phyloP scores from a whole-genome alignment of 75 land plant genomes.

The Isoetes taiwanensis region DNA sequence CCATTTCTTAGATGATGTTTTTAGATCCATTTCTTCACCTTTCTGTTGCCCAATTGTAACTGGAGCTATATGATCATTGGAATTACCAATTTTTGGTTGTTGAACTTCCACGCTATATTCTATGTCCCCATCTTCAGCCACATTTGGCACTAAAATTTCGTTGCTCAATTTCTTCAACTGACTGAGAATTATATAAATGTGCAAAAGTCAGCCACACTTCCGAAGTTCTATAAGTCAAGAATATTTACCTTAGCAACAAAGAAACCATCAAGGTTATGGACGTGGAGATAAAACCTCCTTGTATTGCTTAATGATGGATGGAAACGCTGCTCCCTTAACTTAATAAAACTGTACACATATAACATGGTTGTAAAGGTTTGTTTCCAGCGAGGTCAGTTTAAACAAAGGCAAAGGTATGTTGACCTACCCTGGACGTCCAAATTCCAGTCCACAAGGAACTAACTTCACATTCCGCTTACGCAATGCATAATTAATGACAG shows the following conservation, averaged over 20 bases:
- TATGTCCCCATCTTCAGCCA: constrained; percentile 8
- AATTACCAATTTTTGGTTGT: no score
- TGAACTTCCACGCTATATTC: neutral
- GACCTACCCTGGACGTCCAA: constrained; percentile 76
- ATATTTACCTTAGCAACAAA: constrained; percentile 89
- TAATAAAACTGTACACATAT: constrained; percentile 56
- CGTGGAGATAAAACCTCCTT: constrained; percentile 88
- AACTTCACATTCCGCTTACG: constrained; percentile 73
- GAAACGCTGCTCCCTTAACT: constrained; percentile 64
- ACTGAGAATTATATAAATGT: no score
- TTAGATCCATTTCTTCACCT: no score
- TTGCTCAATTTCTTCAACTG: constrained; percentile 88
- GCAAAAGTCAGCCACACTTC: no score
- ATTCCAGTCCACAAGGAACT: constrained; percentile 83
- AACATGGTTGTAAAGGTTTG: no score
- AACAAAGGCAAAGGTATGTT: neutral
- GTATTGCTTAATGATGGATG: constrained; percentile 68
- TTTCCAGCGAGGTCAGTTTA: neutral
- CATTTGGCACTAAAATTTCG: constrained; percentile 9
- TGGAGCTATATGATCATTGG: no score
- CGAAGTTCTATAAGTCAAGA: no score
- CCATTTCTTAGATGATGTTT: no score
- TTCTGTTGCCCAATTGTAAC: no score
- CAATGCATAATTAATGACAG: constrained; percentile 86
- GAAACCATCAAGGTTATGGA: constrained; percentile 93